Evolutionary conservation across 768 basidiomycete genomes (phyloP).

Genomic region (Chiua virens): DNA sequence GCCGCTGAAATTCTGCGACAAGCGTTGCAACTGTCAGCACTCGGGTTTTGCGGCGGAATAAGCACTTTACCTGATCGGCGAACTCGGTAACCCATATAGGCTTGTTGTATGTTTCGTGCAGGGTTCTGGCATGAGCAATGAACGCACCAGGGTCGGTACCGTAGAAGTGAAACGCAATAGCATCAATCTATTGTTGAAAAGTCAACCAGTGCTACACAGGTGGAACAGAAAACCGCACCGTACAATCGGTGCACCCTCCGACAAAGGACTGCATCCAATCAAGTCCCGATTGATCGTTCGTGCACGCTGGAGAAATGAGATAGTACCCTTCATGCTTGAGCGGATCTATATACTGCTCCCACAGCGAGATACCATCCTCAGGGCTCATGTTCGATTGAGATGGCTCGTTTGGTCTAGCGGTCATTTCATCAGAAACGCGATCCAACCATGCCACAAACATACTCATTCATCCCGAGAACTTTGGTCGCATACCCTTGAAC

Average conservation of each 20-base stretch:
- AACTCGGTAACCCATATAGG: conserved; percentile 68
- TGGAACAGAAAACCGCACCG: conserved; percentile 38
- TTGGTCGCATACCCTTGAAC: conserved; percentile 51
- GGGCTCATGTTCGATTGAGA: conserved; percentile 68
- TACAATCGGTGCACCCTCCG: conserved; percentile 48
- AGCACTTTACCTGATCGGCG: conserved; percentile 55
- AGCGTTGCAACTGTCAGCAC: background rate
- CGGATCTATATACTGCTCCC: conserved; percentile 64
- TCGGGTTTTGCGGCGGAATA: background rate
- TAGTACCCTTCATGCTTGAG: conserved; percentile 58
- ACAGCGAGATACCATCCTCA: conserved; percentile 51
- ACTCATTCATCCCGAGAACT: conserved; percentile 83
- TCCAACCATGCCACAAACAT: conserved; percentile 20
- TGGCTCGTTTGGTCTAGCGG: conserved; percentile 61
- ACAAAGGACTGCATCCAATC: conserved; percentile 68
- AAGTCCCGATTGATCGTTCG: conserved; percentile 61
- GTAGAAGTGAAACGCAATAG: conserved; percentile 73
- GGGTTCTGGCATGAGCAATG: conserved; percentile 48
- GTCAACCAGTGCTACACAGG: background rate
- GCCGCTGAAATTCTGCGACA: conserved; percentile 52
- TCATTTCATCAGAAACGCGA: background rate
- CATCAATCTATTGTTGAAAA: conserved; percentile 49
- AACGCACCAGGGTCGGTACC: conserved; percentile 51
- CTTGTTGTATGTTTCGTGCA: conserved; percentile 46
- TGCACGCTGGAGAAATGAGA: conserved; percentile 68